Evolutionary conservation across 176 grass and related monocot genomes (phyloP).

Genomic region (Avena insularis): DNA sequence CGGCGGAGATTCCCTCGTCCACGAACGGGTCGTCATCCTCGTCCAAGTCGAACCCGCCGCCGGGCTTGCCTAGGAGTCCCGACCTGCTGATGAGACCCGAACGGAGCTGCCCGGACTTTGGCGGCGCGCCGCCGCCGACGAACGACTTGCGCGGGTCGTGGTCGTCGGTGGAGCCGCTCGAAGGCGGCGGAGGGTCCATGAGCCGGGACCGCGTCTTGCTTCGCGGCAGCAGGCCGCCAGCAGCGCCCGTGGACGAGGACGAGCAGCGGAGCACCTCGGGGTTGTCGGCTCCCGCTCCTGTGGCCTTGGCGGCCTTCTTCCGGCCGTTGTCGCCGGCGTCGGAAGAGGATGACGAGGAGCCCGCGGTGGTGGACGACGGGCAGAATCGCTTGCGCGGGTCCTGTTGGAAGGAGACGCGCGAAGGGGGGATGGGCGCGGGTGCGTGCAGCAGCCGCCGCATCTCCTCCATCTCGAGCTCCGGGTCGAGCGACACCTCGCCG

Average conservation of each 20-base stretch:
- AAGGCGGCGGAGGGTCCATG: slow-evolving; percentile 67
- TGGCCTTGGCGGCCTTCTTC: slow-evolving; percentile 12
- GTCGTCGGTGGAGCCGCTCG: neutral
- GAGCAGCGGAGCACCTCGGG: slow-evolving; percentile 76
- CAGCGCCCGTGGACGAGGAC: slow-evolving; percentile 49
- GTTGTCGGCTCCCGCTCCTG: neutral
- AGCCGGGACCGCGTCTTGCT: slow-evolving; percentile 79
- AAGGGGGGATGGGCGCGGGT: slow-evolving; percentile 29
- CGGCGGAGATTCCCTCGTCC: slow-evolving; percentile 69
- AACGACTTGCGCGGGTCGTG: slow-evolving; percentile 46
- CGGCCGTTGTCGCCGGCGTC: slow-evolving; percentile 28
- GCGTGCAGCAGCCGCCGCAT: slow-evolving; percentile 36
- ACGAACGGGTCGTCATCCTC: slow-evolving; percentile 86
- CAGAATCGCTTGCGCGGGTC: slow-evolving; percentile 39
- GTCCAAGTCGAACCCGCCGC: slow-evolving; percentile 50
- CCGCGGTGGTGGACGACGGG: slow-evolving; percentile 37
- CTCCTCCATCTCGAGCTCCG: slow-evolving; percentile 82
- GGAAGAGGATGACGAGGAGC: slow-evolving; percentile 43
- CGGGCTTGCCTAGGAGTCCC: slow-evolving; percentile 47
- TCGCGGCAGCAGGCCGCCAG: slow-evolving; percentile 43
- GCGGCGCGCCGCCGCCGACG: slow-evolving; percentile 27
- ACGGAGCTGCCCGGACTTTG: slow-evolving; percentile 66
- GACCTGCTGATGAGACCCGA: slow-evolving; percentile 54
- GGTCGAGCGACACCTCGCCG: slow-evolving; percentile 57
- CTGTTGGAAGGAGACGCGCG: slow-evolving; percentile 74